phyloP scores from a whole-genome alignment of 306 rosid species.

The Begonia loranthoides region DNA sequence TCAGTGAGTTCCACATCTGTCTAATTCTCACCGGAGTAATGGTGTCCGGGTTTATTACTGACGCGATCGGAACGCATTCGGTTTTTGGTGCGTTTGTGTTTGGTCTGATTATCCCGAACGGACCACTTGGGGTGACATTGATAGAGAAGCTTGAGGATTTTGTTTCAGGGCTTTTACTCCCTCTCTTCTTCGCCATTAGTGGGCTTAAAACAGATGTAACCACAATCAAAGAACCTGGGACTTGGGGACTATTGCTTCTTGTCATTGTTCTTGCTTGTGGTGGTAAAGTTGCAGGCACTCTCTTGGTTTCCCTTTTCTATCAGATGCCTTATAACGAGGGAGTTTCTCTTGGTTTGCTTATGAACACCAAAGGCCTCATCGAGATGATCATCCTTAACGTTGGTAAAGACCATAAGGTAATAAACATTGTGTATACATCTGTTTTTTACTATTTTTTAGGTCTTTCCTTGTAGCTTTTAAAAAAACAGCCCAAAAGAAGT shows the following conservation, averaged over 20 bases:
- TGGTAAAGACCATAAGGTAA: conserved; percentile 74
- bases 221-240: conserved; percentile 16
- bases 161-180: conserved; percentile 82
- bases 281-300: conserved; percentile 67
- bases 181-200: conserved; percentile 82
- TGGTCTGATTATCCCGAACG: conserved; percentile 78
- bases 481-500: too few species aligned
- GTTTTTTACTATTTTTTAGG: neutral
- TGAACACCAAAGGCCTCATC: conserved; percentile 92
- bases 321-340: conserved; percentile 62
- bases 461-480: neutral
- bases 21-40: conserved; percentile 79
- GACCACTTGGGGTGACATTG: conserved; percentile 70
- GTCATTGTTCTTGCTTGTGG: conserved; percentile 46
- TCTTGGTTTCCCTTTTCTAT: conserved; percentile 35
- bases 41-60: conserved; percentile 79
- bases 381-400: conserved; percentile 84
- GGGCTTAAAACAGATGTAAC: conserved; percentile 61
- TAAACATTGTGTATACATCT: neutral
- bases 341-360: conserved; percentile 62
- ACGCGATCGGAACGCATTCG: conserved; percentile 84
- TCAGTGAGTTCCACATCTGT: conserved; percentile 59
- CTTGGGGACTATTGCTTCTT: conserved; percentile 43
- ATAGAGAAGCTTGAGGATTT: conserved; percentile 95
- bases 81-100: conserved; percentile 90